phyloP scores from a whole-genome alignment of 2,329 filamentous ascomycete species.

The Paecilomyces formosus region DNA sequence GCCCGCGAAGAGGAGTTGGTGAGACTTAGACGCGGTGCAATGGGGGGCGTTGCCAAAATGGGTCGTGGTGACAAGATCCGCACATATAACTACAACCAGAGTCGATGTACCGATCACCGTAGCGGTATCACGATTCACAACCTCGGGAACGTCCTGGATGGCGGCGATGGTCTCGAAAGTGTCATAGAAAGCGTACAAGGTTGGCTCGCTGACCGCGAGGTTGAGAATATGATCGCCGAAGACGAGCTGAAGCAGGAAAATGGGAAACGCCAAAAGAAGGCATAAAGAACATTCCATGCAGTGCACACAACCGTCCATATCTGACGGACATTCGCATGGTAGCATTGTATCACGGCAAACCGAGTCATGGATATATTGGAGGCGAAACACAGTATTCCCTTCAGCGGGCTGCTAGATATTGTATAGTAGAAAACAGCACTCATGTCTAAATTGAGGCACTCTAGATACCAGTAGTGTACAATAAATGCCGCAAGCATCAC shows the following conservation, averaged over 20 bases:
- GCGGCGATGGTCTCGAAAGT: conserved; percentile 62
- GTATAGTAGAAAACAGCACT: not conserved
- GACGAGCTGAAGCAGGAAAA: conserved; percentile 43
- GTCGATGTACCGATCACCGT: conserved; percentile 82
- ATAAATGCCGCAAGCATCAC: not conserved
- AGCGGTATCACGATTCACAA: conserved; percentile 74
- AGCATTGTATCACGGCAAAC: not conserved
- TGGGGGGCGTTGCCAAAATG: conserved; percentile 69
- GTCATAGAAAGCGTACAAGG: conserved; percentile 70
- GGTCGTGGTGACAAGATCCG: conserved; percentile 89
- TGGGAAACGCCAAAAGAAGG: conserved; percentile 5
- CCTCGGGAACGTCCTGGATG: conserved; percentile 70
- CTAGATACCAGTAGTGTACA: not conserved
- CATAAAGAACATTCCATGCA: not conserved
- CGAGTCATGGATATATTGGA: not conserved
- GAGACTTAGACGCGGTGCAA: conserved; percentile 66
- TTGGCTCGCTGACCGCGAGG: conserved; percentile 70
- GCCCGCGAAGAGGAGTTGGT: conserved; percentile 74
- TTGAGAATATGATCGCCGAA: conserved; percentile 60
- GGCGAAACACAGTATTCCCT: not conserved
- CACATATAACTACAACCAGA: conserved; percentile 76
- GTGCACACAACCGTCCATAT: not conserved
- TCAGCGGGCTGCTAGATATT: not conserved
- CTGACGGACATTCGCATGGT: not conserved
- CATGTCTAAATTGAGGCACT: not conserved